Percentiles rank a stretch among this genome's conserved stretches.
phyloP scores from a whole-genome alignment of 2,329 filamentous ascomycete species.

The Bipolaris oryzae region DNA sequence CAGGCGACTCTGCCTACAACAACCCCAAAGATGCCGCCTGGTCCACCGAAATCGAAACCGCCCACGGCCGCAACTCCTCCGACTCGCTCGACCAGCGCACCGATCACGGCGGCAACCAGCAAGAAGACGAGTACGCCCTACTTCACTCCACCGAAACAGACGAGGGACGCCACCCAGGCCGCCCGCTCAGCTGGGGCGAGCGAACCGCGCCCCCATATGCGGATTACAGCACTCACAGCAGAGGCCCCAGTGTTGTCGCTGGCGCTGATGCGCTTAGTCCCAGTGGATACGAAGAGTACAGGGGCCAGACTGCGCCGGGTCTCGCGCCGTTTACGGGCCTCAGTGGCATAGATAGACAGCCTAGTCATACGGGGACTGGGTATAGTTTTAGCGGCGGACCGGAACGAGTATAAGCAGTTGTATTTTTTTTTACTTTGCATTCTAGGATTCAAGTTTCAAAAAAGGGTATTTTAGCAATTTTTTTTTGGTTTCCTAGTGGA shows the following conservation, averaged over 20 bases:
- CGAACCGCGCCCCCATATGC: conserved; percentile 40
- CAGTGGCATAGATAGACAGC: conserved; percentile 10
- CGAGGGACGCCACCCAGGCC: conserved; percentile 48
- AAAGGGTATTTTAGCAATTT: too few relatives aligned
- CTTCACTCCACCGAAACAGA: conserved; percentile 53
- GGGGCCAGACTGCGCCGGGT: conserved; percentile 26
- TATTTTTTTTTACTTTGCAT: background rate
- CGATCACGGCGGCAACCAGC: conserved; percentile 51
- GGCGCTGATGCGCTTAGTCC: conserved; percentile 42
- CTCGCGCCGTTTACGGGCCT: background rate
- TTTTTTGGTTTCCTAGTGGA: too few relatives aligned
- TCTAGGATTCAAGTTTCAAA: too few relatives aligned
- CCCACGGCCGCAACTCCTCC: conserved; percentile 48
- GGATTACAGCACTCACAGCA: conserved; percentile 38
- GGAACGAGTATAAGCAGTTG: background rate
- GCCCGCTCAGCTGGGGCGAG: conserved; percentile 48
- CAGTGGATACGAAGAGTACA: conserved; percentile 45
- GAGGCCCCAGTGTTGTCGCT: conserved; percentile 17
- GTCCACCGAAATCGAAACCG: conserved; percentile 52
- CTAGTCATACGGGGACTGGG: conserved; percentile 28
- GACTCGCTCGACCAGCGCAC: conserved; percentile 50
- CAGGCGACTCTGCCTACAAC: conserved; percentile 33
- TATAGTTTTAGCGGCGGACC: conserved; percentile 26
- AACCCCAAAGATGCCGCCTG: conserved; percentile 50
- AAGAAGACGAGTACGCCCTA: conserved; percentile 59